Conservation (phyloP, 2,329 filamentous ascomycete genomes). For the Fusarium agapanthi region DNA sequence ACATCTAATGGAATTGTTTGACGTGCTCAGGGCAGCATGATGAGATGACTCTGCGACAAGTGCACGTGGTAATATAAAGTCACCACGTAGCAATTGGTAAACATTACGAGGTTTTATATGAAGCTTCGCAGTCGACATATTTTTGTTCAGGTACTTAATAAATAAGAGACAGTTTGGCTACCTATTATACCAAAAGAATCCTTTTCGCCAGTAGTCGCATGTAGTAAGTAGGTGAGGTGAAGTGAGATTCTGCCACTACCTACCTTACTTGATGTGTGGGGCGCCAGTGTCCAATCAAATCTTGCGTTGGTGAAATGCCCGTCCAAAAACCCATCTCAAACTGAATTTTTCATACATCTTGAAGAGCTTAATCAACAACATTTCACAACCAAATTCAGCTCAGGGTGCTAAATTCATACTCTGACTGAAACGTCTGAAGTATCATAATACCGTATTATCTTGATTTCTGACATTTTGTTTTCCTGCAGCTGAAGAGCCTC, state of each 20-base stretch:
- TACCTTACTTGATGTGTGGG: background rate
- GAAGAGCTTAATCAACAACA: conserved; percentile 26
- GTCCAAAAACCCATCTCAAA: conserved; percentile 30
- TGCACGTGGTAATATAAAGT: background rate
- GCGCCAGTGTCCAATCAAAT: conserved; percentile 33
- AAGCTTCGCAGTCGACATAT: background rate
- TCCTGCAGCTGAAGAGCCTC: background rate
- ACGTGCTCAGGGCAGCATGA: background rate
- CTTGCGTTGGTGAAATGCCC: conserved; percentile 9
- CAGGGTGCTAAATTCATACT: background rate
- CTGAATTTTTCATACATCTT: conserved; percentile 27
- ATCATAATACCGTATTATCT: too few relatives aligned
- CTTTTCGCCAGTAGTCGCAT: background rate
- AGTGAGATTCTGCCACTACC: conserved; percentile 22
- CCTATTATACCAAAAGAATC: background rate
- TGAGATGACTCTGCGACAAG: background rate
- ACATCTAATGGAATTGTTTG: background rate
- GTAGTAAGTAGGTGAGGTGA: background rate
- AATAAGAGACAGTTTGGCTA: background rate
- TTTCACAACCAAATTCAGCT: conserved; percentile 6
- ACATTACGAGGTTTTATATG: background rate
- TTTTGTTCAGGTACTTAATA: background rate
- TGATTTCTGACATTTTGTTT: background rate
- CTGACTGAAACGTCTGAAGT: background rate
- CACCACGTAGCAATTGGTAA: conserved; percentile 15